Conservation (phyloP, 305 asterid genomes). For the Fraxinus latifolia region DNA sequence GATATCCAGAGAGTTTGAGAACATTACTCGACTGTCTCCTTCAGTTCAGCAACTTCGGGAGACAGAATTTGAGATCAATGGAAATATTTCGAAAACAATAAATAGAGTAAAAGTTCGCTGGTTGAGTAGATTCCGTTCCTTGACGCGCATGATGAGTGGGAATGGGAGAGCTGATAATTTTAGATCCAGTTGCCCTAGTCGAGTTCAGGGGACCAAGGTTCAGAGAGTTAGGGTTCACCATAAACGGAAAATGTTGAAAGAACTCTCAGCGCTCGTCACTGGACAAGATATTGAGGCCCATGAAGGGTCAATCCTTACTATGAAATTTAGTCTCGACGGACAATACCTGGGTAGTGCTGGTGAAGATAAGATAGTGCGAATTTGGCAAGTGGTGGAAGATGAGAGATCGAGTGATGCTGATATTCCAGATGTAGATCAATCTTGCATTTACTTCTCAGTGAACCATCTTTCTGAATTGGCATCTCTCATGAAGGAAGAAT, state of each 20-base stretch:
- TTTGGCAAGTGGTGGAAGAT: conserved; percentile 91
- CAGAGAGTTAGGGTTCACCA: conserved; percentile 66
- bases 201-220: conserved; percentile 30
- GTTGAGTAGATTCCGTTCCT: conserved; percentile 53
- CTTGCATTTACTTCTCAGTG: conserved; percentile 73
- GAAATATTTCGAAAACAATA: conserved; percentile 24
- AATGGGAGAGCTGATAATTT: conserved; percentile 31
- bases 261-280: conserved; percentile 72
- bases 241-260: conserved; percentile 53
- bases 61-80: conserved; percentile 26
- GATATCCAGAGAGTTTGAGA: conserved; percentile 28
- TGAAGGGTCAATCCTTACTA: conserved; percentile 68
- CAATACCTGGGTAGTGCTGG: conserved; percentile 86
- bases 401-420: conserved; percentile 60
- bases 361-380: conserved; percentile 66
- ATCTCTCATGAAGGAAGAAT: conserved; percentile 57
- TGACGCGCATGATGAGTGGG: conserved; percentile 42
- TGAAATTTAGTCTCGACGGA: conserved; percentile 92
- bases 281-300: conserved; percentile 85
- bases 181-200: conserved; percentile 21
- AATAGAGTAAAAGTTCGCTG: conserved; percentile 46
- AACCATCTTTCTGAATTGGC: conserved; percentile 72
- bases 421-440: conserved; percentile 68
- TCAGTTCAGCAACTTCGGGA: conserved; percentile 21
- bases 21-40: conserved; percentile 25